These are phyloP conservation scores for Umbelopsis vinacea DNA, from an alignment of 192 early-diverging fungal genomes.

Conservation along the genomic window DNA sequence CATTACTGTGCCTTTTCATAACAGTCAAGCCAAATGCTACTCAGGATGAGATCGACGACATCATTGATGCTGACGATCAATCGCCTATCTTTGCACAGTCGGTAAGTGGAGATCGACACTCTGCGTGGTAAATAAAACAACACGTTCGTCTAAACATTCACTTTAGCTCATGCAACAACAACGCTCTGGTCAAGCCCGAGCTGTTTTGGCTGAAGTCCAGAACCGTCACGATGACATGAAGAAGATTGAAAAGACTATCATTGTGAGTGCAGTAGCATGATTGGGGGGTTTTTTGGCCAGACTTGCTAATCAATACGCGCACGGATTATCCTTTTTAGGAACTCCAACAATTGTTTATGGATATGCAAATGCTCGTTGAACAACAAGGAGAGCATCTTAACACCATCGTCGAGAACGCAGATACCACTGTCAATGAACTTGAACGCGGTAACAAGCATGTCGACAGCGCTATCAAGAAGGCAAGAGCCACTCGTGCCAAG, in stretches of 20 bases:
- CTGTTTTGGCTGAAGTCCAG: slow-evolving; percentile 80
- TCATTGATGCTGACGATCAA: slow-evolving; percentile 69
- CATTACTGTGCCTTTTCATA: slow-evolving; percentile 1
- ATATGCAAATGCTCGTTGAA: slow-evolving; percentile 80
- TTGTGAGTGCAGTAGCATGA: too few relatives aligned
- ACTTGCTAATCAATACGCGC: too few relatives aligned
- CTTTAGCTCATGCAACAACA: slow-evolving; percentile 68
- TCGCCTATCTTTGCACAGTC: slow-evolving; percentile 80
- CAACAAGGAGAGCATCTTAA: slow-evolving; percentile 73
- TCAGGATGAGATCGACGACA: slow-evolving; percentile 67
- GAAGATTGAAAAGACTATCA: slow-evolving; percentile 82
- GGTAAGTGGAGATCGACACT: slow-evolving; percentile 33
- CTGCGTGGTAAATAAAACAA: background rate
- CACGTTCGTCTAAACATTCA: background rate
- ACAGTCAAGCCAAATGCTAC: slow-evolving; percentile 81
- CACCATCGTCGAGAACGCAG: slow-evolving; percentile 65
- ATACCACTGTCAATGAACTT: slow-evolving; percentile 26
- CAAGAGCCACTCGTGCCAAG: slow-evolving; percentile 31
- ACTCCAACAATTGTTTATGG: slow-evolving; percentile 81
- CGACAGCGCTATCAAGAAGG: slow-evolving; percentile 24
- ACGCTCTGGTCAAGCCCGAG: slow-evolving; percentile 71
- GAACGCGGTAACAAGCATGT: slow-evolving; percentile 28
- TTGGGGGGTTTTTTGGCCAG: too few relatives aligned
- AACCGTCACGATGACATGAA: slow-evolving; percentile 80
- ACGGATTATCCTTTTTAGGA: slow-evolving; percentile 50